A percentile compares a stretch with the other conserved stretches of the same genome.
Evolutionary conservation across 306 rosid genomes (phyloP).

Genomic region (Lithocarpus polystachyus): DNA sequence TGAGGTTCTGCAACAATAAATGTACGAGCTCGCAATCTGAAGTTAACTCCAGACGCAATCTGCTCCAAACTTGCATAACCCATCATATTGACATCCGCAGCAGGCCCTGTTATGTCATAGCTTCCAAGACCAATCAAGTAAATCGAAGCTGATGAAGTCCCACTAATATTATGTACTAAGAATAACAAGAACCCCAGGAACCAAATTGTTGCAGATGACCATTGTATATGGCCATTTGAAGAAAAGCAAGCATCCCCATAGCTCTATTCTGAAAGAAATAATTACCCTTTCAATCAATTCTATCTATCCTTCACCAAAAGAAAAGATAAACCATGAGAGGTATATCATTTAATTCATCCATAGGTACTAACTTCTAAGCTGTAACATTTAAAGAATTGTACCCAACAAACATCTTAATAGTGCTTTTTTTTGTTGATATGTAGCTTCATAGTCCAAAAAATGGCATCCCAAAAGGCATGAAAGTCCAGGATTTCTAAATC

Average conservation of each 20-base stretch:
- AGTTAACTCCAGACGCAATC: conserved; percentile 69
- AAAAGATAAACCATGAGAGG: not conserved
- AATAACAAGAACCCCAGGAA: conserved; percentile 17
- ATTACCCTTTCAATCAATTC: not conserved
- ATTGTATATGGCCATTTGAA: not conserved
- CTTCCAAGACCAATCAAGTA: conserved; percentile 83
- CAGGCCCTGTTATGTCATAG: conserved; percentile 94
- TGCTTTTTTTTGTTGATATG: no score
- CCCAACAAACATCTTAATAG: not conserved
- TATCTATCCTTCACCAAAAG: not conserved
- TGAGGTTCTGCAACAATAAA: conserved; percentile 70
- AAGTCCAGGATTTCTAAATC: not conserved
- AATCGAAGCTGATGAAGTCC: conserved; percentile 33
- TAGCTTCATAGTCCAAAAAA: not conserved
- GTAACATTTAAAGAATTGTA: not conserved
- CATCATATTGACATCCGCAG: conserved; percentile 95
- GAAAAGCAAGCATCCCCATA: not conserved
- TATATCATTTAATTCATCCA: not conserved
- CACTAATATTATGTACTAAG: conserved; percentile 3
- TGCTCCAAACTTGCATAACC: conserved; percentile 78
- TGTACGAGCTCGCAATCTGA: conserved; percentile 73
- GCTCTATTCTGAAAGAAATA: not conserved
- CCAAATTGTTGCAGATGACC: conserved; percentile 19
- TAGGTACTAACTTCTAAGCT: not conserved
- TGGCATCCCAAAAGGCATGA: not conserved